Base-by-base conservation (phyloP, 192 early-diverging fungal genomes). In the Coemansia sp. region DNA sequence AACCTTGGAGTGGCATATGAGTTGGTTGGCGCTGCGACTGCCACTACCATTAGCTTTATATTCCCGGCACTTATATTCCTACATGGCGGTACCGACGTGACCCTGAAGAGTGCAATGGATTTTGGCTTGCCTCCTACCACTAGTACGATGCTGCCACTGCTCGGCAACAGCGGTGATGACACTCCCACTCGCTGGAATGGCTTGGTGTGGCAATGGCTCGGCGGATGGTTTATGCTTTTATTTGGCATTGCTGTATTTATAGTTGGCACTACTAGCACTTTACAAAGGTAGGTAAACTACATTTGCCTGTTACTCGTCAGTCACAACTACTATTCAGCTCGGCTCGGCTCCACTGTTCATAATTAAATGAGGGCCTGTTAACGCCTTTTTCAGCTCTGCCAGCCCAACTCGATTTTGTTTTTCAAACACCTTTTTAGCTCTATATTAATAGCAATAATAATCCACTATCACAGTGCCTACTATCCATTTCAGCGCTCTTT, bases 1-100 rank as follows among this genome's bases (percentile, higher is more conserved):
- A 68, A 82, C 21, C 37, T 82, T 44, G 79, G 79, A 0, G 68
- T 77, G 9, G 79, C 70, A 13, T 82, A 74, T 50, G 72, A 82
- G 62, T 59, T 82, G 14, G 71, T 82, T 21, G 79, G 79, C 42
- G 35, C 72, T 4, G 41, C 74, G 39, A 64, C 77, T 1, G 64
- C 72, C 0, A 79, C 72, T 59, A 64, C 68, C 3, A 67, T 79
- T 54, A 79, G 71, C 59, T 79, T 79, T 50, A n/a, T 79, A 21
- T 54, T 79, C 14, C 77, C 77, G 3, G 68, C 64, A 0, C 35
- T 79, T 54, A 64, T 74, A 21, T 79, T 68, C 29, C 41, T 79
- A 27, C 71, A 69, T 72, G 77, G 69, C 0, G 77, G 77, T 27
- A 79, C 77, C 10, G 72, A 74, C 48, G 66, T 79, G 14, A 33